phyloP scores from a whole-genome alignment of 805 yeast genomes.

The Teunomyces cretensis region DNA sequence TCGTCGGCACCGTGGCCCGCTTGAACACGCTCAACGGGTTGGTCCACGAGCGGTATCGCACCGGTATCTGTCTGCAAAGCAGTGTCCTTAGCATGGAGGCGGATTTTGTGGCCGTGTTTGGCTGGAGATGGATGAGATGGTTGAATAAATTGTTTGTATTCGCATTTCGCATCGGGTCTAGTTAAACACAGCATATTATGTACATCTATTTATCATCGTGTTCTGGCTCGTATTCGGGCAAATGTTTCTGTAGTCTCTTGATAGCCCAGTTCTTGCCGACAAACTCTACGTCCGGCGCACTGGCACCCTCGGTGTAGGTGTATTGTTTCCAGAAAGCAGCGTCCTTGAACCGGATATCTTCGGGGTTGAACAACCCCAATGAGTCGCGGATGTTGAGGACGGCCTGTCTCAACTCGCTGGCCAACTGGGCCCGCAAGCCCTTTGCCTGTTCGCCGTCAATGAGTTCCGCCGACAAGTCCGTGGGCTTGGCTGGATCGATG shows the following conservation, averaged over 20 bases:
- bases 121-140: too few species aligned
- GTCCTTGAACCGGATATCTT: conserved; percentile 65
- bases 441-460: conserved; percentile 64
- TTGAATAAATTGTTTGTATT: background rate
- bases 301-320: conserved; percentile 61
- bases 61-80: background rate
- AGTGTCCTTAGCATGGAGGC: background rate
- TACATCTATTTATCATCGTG: background rate
- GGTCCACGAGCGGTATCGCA: conserved; percentile 12
- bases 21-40: conserved; percentile 17
- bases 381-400: conserved; percentile 49
- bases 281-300: conserved; percentile 68
- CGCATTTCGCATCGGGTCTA: background rate
- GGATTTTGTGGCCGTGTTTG: background rate
- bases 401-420: conserved; percentile 63
- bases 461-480: conserved; percentile 61
- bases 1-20: background rate
- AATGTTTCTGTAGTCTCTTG: conserved; percentile 59
- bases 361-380: conserved; percentile 49
- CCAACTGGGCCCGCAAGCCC: conserved; percentile 65
- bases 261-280: conserved; percentile 85
- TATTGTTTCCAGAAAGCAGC: conserved; percentile 76
- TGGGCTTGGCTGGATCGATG: conserved; percentile 49
- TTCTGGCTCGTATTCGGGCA: conserved; percentile 15
- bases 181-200: background rate